Percentiles rank a stretch among this genome's conserved stretches.
Conservation (phyloP, 768 basidiomycete species). For the Rhizopogon vesiculosus region DNA sequence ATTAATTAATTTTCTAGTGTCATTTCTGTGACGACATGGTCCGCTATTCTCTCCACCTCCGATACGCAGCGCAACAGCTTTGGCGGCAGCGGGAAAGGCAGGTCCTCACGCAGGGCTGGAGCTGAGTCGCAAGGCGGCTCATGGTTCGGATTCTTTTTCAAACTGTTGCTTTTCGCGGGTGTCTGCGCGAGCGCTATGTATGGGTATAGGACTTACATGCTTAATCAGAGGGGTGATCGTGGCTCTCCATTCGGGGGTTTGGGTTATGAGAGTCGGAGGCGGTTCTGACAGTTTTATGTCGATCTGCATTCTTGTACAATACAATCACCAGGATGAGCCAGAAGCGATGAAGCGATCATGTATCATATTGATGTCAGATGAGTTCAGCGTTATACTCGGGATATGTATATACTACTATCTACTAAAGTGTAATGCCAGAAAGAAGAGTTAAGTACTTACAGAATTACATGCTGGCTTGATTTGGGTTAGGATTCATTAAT, state of each 20-base stretch:
- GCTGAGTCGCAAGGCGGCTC: constrained; percentile 32
- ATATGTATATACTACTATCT: constrained; percentile 31
- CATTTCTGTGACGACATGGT: constrained; percentile 72
- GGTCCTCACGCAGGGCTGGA: constrained; percentile 11
- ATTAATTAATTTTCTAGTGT: constrained; percentile 44
- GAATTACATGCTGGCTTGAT: too few species aligned
- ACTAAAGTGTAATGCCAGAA: constrained; percentile 22
- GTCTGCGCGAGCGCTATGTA: constrained; percentile 54
- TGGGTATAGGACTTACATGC: constrained; percentile 56
- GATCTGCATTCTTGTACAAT: neutral
- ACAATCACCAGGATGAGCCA: neutral
- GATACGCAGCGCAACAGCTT: constrained; percentile 43
- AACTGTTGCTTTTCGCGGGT: constrained; percentile 51
- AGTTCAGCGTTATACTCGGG: constrained; percentile 1
- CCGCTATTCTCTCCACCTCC: constrained; percentile 59
- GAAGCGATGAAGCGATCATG: neutral
- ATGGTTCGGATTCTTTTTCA: constrained; percentile 44
- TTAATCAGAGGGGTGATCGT: constrained; percentile 25
- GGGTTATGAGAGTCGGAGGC: constrained; percentile 22
- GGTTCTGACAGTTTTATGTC: constrained; percentile 12
- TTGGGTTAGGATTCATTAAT: too few species aligned
- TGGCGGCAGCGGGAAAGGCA: constrained; percentile 4
- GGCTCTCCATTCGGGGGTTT: constrained; percentile 18
- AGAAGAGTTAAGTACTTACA: constrained; percentile 12
- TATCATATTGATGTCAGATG: constrained; percentile 5